These are phyloP conservation scores for Coemansia sp. DNA, from an alignment of 192 early-diverging fungal species.

Conservation along the genomic window DNA sequence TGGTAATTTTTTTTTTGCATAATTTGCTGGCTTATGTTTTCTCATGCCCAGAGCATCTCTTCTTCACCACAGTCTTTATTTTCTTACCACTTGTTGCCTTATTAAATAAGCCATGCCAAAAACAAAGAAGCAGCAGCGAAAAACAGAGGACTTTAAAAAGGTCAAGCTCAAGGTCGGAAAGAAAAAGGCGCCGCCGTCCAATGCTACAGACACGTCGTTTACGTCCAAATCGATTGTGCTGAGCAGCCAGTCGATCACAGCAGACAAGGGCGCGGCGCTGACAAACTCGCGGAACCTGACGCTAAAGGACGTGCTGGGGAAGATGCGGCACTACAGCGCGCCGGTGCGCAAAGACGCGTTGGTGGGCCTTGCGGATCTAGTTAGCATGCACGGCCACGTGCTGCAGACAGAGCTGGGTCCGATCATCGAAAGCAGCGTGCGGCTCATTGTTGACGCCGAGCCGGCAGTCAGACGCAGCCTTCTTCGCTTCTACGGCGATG, in stretches of 20 bases:
- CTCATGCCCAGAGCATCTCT: neutral
- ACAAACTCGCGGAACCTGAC: slow-evolving; percentile 80
- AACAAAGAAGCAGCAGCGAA: slow-evolving; percentile 69
- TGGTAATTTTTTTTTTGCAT: too few relatives aligned
- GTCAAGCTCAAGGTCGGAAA: slow-evolving; percentile 91
- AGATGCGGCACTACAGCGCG: slow-evolving; percentile 79
- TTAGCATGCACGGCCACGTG: slow-evolving; percentile 35
- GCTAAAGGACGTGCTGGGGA: slow-evolving; percentile 70
- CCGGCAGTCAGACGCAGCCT: slow-evolving; percentile 50
- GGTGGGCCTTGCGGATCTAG: slow-evolving; percentile 51
- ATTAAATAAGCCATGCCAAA: slow-evolving; percentile 50
- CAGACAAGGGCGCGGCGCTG: slow-evolving; percentile 71
- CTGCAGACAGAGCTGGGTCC: slow-evolving; percentile 51
- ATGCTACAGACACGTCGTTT: slow-evolving; percentile 82
- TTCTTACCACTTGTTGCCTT: neutral
- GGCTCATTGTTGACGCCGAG: slow-evolving; percentile 54
- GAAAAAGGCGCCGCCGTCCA: slow-evolving; percentile 74
- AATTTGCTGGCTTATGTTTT: neutral
- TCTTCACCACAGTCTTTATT: neutral
- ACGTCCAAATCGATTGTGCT: slow-evolving; percentile 78
- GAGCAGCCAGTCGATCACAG: slow-evolving; percentile 75
- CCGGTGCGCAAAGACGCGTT: slow-evolving; percentile 56
- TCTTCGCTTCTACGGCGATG: slow-evolving; percentile 49
- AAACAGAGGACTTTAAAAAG: slow-evolving; percentile 86
- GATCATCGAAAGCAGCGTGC: slow-evolving; percentile 46